A percentile compares a stretch with the other conserved stretches of the same genome.
Conservation (phyloP, 371 early-diverging fungal genomes). For the Mucor ambiguus region DNA sequence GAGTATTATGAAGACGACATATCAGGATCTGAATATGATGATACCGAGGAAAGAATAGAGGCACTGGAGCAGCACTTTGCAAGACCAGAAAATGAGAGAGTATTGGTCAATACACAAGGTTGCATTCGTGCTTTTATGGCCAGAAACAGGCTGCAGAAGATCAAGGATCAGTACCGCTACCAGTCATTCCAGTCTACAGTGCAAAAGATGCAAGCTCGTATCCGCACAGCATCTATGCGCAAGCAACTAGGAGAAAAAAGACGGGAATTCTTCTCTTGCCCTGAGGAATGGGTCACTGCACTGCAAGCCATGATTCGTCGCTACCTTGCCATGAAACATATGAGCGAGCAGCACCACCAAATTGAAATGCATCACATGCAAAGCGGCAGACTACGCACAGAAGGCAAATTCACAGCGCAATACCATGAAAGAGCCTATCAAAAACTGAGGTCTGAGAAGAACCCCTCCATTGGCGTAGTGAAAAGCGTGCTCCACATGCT, state of each 20-base stretch:
- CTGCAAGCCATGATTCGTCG: slow-evolving; percentile 23
- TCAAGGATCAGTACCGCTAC: slow-evolving; percentile 21
- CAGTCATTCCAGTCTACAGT: slow-evolving; percentile 18
- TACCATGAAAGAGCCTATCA: slow-evolving; percentile 23
- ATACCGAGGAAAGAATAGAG: slow-evolving; percentile 10
- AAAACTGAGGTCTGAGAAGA: slow-evolving; percentile 55
- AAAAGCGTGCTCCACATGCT: slow-evolving; percentile 90
- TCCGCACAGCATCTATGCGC: slow-evolving; percentile 8
- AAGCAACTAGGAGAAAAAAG: slow-evolving; percentile 25
- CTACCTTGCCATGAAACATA: slow-evolving; percentile 13
- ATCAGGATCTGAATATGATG: slow-evolving; percentile 4
- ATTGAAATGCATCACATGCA: slow-evolving; percentile 5
- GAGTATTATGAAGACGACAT: slow-evolving; percentile 8
- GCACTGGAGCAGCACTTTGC: slow-evolving; percentile 15
- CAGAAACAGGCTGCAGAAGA: slow-evolving; percentile 21
- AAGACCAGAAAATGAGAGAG: slow-evolving; percentile 13
- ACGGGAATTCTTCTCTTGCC: slow-evolving; percentile 13
- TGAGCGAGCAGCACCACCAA: slow-evolving; percentile 6
- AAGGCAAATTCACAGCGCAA: slow-evolving; percentile 13
- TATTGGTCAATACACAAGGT: slow-evolving; percentile 15
- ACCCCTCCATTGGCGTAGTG: slow-evolving; percentile 81
- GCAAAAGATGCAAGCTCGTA: slow-evolving; percentile 18
- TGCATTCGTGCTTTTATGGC: slow-evolving; percentile 22
- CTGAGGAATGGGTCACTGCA: slow-evolving; percentile 28
- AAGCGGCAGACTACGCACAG: background rate